Base-by-base conservation (phyloP, 2,329 filamentous ascomycete species). In the Fusarium guadeloupense region DNA sequence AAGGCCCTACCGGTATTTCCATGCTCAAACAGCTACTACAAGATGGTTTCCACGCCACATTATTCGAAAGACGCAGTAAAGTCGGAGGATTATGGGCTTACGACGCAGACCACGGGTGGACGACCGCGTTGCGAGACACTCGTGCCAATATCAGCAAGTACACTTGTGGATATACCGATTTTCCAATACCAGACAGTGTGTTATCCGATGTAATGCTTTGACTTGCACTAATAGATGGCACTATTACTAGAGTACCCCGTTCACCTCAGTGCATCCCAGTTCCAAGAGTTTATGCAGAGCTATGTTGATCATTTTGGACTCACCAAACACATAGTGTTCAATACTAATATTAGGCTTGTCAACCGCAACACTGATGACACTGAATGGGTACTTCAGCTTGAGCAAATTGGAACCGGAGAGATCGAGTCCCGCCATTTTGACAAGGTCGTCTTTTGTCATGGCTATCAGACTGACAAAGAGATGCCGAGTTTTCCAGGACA, bases 101-200 rank as follows among this genome's bases (percentile, higher is more conserved):
- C 0, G 59, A 62, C 2, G 25, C 53, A 12, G 41, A 33, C 0
- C 31, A 62, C 3, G 59, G 58, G 0, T 62, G 59, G 59, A 62
- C 59, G 0, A 54, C 58, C 0, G 59, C 58, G 1, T 4, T 62
- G 2, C 12, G 31, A 1, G 41, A 23, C 0, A 62, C 59, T 1
- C 44, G 16, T 2, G 59, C 59, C 1, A 54, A 62, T 0, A 62
- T 62, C 1, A 62, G 59, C 53, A 62, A 62, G 14, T 62, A 62
- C 4, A 62, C 58, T 3, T 62, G 59, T 1, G 59, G 59, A 5
- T 62, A 62, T 6, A 62, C 59, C 0, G 59, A 62, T 0, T 62
- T 48, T 8, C 59, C 59, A 0, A 62, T 62, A 28, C 59, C 59
- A 20, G 59, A 62, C 13, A 62, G 59, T 59, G 17, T n/a, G n/a